Base-by-base conservation (phyloP, 345 rosid species). In the Tarenaya hassleriana region DNA sequence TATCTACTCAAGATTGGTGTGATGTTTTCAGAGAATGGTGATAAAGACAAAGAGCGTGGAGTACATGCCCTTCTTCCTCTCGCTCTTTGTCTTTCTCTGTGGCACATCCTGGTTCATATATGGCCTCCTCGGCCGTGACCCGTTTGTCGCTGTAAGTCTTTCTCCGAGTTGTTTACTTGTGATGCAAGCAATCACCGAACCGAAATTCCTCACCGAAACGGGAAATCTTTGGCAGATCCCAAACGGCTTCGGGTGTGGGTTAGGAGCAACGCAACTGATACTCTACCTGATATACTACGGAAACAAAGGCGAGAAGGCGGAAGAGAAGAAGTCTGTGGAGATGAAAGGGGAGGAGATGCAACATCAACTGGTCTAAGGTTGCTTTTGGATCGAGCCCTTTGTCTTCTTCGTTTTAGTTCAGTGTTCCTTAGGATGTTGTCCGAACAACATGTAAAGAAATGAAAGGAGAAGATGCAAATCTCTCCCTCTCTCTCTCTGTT, bases 31-130 rank as follows among this genome's bases (percentile, higher is more conserved):
- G 98, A 83, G 95, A 55, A n/a, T 72, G 75, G 98, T 92, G 76
- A 65, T 88, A 43, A 83, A 77, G 60, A 92, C 97, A 0, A 81
- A 83, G 73, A 88, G 97, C 49, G 98, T 92, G 64, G 98, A 92
- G 77, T 92, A 18, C 69, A 88, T 92, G 98, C 95, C 98, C 27
- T 92, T 92, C 70, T 88, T 92, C 70, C 58, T 92, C 56, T 92
- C 98, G 41, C 76, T 92, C 27, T 88, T 88, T 41, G 95, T 79
- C 7, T 92, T 92, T 77, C 65, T 92, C 0, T 92, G 96, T 27
- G 98, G 98, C 60, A 92, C 98, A 43, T 88, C 96, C 2, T 92
- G 96, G 96, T 88, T 92, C 58, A 53, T 92, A 41, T 92, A 14
- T 60, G 98, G 98, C 33, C 77, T 92, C 4, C 81, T 92, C 32